These are phyloP conservation scores for Lyophyllum decastes DNA, from an alignment of 768 basidiomycete species.

Conservation along the genomic window DNA sequence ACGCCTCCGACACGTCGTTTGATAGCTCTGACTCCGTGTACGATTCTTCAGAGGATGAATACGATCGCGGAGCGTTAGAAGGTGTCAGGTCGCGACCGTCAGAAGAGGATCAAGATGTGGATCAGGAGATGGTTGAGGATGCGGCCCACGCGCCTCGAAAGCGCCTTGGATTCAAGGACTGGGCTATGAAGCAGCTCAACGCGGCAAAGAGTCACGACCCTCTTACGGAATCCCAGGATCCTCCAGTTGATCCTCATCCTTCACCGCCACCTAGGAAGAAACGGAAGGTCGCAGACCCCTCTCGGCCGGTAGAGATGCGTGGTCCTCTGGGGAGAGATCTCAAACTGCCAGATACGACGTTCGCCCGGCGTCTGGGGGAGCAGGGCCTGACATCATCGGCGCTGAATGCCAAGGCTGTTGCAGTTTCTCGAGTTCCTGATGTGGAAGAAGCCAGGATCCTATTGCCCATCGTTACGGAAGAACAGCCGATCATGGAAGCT, in stretches of 20 bases:
- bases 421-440: slow-evolving; percentile 64
- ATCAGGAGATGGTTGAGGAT: slow-evolving; percentile 18
- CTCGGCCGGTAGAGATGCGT: slow-evolving; percentile 46
- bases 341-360: slow-evolving; percentile 63
- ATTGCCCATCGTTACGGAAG: slow-evolving; percentile 90
- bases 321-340: slow-evolving; percentile 83
- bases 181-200: slow-evolving; percentile 82
- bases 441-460: slow-evolving; percentile 77
- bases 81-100: slow-evolving; percentile 7
- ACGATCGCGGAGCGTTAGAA: slow-evolving; percentile 16
- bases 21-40: slow-evolving; percentile 81
- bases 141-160: slow-evolving; percentile 34
- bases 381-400: slow-evolving; percentile 13
- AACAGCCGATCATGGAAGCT: slow-evolving; percentile 92
- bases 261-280: slow-evolving; percentile 43
- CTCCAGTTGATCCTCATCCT: slow-evolving; percentile 18
- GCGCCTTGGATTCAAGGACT: slow-evolving; percentile 75
- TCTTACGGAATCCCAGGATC: slow-evolving; percentile 19
- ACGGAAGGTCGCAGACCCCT: slow-evolving; percentile 39
- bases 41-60: slow-evolving; percentile 38
- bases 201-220: slow-evolving; percentile 39
- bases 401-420: slow-evolving; percentile 42
- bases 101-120: slow-evolving; percentile 13
- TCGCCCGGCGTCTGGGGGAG: slow-evolving; percentile 51
- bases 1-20: slow-evolving; percentile 65